These are phyloP conservation scores for Puccinia coronata DNA, from an alignment of 1,284 basidiomycete genomes.

Conservation along the genomic window DNA sequence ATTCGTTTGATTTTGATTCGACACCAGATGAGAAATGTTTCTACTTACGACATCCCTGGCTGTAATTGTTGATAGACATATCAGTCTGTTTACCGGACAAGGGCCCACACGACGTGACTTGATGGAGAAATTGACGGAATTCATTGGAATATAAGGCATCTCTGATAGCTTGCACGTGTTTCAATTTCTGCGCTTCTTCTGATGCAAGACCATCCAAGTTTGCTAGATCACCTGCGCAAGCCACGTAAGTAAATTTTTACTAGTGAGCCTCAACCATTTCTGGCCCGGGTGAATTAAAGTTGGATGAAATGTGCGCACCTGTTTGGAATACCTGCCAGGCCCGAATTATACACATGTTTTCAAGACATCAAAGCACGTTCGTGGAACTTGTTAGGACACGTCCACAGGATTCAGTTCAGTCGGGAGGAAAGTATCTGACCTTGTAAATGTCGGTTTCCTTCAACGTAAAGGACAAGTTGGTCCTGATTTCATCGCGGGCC, in stretches of 20 bases:
- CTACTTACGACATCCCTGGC: conserved; percentile 63
- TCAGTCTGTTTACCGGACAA: conserved; percentile 89
- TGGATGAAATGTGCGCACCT: neutral
- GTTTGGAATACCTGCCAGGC: conserved; percentile 36
- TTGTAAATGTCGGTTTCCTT: conserved; percentile 99
- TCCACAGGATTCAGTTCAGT: conserved; percentile 9
- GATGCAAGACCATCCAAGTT: conserved; percentile 81
- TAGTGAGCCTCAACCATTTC: neutral
- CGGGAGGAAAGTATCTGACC: conserved; percentile 61
- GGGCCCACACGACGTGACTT: conserved; percentile 89
- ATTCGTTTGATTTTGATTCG: too few species aligned
- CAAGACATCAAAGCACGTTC: conserved; percentile 7
- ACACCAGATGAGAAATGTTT: too few species aligned
- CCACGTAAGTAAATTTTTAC: neutral
- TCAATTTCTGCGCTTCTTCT: conserved; percentile 74
- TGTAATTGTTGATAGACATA: conserved; percentile 92
- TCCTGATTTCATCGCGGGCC: conserved; percentile 63
- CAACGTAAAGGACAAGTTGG: conserved; percentile 85
- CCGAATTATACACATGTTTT: neutral
- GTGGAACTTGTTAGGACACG: neutral
- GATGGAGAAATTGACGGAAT: conserved; percentile 80
- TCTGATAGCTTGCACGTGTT: conserved; percentile 76
- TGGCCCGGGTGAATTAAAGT: neutral
- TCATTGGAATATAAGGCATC: conserved; percentile 85
- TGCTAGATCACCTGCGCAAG: conserved; percentile 81